Evolutionary conservation across 148 eudicot genomes (phyloP).

Genomic region (Rhododendron kiyosumense): DNA sequence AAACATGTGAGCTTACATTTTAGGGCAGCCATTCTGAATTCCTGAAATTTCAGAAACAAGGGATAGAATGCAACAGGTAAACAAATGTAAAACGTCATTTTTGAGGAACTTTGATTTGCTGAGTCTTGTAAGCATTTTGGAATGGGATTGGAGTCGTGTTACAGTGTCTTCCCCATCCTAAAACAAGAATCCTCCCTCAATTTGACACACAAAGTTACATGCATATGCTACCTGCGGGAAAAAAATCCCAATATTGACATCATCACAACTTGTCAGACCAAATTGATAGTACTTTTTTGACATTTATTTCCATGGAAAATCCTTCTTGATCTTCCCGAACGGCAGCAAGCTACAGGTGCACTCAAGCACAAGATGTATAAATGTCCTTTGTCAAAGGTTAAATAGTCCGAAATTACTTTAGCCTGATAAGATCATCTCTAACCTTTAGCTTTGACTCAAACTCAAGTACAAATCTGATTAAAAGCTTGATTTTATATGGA

Average conservation of each 20-base stretch:
- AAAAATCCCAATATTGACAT: too few relatives aligned
- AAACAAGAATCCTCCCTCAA: too few relatives aligned
- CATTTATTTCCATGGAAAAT: background rate
- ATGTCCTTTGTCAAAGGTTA: background rate
- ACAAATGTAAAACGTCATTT: background rate
- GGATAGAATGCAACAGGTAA: background rate
- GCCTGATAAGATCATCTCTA: background rate
- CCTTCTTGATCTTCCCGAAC: background rate
- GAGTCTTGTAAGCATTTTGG: background rate
- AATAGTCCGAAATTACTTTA: background rate
- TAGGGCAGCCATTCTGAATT: too few relatives aligned
- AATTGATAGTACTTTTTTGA: too few relatives aligned
- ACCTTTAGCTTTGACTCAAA: background rate
- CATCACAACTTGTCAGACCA: too few relatives aligned
- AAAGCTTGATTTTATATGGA: background rate
- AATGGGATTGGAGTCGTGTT: too few relatives aligned
- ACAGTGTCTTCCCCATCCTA: too few relatives aligned
- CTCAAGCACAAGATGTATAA: background rate
- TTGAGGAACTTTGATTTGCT: background rate
- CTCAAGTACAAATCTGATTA: background rate
- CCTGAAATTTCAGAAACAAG: background rate
- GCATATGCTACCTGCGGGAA: too few relatives aligned
- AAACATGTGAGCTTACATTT: too few relatives aligned
- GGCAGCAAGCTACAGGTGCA: background rate
- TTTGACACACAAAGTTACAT: too few relatives aligned